Percentiles rank a stretch among this genome's conserved stretches.
Evolutionary conservation across 2,329 filamentous ascomycete genomes (phyloP).

Genomic region (Clonostachys rosea): DNA sequence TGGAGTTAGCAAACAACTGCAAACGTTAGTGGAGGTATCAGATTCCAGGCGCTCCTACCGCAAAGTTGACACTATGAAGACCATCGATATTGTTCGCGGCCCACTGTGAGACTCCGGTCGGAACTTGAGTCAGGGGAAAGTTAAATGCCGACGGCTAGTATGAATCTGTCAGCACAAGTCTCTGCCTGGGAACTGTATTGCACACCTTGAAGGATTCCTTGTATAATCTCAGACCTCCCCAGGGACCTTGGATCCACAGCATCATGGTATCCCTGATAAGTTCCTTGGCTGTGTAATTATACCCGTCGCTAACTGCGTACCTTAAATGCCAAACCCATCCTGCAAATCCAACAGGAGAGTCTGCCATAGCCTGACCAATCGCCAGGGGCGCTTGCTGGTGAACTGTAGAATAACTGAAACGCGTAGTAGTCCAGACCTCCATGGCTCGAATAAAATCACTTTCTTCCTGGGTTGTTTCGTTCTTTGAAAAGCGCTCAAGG

Average conservation of each 20-base stretch:
- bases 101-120: too few relatives aligned
- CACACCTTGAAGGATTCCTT: slow-evolving; percentile 1
- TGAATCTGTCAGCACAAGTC: too few relatives aligned
- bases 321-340: slow-evolving; percentile 3
- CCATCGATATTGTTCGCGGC: too few relatives aligned
- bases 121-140: too few relatives aligned
- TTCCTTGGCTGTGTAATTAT: slow-evolving; percentile 1
- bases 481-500: neutral
- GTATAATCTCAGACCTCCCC: slow-evolving; percentile 3
- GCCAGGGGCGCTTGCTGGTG: slow-evolving; percentile 1
- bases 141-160: too few relatives aligned
- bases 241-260: slow-evolving; percentile 2
- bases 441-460: neutral
- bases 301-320: slow-evolving; percentile 2
- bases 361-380: slow-evolving; percentile 1
- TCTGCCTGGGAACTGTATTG: too few relatives aligned
- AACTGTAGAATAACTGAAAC: neutral
- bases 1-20: neutral
- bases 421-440: neutral
- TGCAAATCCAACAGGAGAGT: slow-evolving; percentile 3
- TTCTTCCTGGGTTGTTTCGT: slow-evolving; percentile 1
- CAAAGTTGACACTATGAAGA: too few relatives aligned
- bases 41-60: too few relatives aligned
- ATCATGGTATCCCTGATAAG: slow-evolving; percentile 2
- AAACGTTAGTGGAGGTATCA: too few relatives aligned